Conservation (phyloP, 805 yeast genomes). For the Blastobotrys mokoenaii region DNA sequence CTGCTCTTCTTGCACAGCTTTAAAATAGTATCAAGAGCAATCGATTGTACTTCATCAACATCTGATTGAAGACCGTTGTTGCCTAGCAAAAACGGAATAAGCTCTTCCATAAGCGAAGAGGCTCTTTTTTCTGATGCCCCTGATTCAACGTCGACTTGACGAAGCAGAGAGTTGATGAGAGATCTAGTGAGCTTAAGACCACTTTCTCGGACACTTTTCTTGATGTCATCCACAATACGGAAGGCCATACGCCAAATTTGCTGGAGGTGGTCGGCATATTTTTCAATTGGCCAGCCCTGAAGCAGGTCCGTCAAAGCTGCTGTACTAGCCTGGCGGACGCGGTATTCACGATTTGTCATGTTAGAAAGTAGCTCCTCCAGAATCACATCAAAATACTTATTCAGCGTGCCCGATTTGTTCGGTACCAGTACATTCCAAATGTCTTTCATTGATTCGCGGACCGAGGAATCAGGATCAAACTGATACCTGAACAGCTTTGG, state of each 20-base stretch:
- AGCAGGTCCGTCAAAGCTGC: slow-evolving; percentile 62
- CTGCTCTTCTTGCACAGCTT: slow-evolving; percentile 62
- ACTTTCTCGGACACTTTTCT: slow-evolving; percentile 82
- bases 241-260: slow-evolving; percentile 83
- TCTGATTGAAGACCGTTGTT: slow-evolving; percentile 72
- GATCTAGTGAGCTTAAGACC: slow-evolving; percentile 62
- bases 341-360: slow-evolving; percentile 83
- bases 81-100: slow-evolving; percentile 77
- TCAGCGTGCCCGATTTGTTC: slow-evolving; percentile 49
- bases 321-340: slow-evolving; percentile 83
- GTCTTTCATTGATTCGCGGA: slow-evolving; percentile 74
- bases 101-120: slow-evolving; percentile 39
- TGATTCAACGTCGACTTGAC: slow-evolving; percentile 41
- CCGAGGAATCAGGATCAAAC: slow-evolving; percentile 73
- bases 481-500: slow-evolving; percentile 79
- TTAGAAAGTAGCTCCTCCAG: slow-evolving; percentile 54
- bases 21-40: slow-evolving; percentile 70
- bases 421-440: slow-evolving; percentile 72
- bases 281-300: slow-evolving; percentile 47
- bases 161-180: slow-evolving; percentile 54
- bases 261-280: slow-evolving; percentile 33
- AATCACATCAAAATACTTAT: slow-evolving; percentile 48
- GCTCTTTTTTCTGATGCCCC: slow-evolving; percentile 36
- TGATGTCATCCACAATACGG: slow-evolving; percentile 86
- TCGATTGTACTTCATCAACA: slow-evolving; percentile 73